Conservation (phyloP, 345 rosid species). For the Boechera retrofracta region DNA sequence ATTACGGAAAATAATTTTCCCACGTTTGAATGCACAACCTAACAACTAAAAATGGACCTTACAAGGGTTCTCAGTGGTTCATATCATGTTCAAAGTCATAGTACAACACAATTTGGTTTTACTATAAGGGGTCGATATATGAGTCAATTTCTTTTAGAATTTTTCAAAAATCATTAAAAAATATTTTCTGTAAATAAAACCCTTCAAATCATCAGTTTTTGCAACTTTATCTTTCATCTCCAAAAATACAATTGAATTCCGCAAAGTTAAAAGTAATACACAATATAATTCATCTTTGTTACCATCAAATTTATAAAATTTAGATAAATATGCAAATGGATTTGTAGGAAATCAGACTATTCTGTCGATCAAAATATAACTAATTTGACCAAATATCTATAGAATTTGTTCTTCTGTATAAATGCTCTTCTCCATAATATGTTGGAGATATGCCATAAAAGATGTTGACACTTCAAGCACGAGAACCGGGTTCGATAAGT, state of each 20-base stretch:
- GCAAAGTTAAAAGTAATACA: too few relatives aligned
- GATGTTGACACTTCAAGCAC: slow-evolving; percentile 7
- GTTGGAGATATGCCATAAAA: slow-evolving; percentile 1
- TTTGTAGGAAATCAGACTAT: too few relatives aligned
- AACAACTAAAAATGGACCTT: neutral
- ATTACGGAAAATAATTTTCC: neutral
- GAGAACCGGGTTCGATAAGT: slow-evolving; percentile 34
- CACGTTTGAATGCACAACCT: neutral
- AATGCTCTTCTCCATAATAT: slow-evolving; percentile 15
- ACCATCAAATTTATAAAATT: too few relatives aligned
- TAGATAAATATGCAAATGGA: too few relatives aligned
- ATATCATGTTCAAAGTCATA: neutral
- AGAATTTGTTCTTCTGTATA: slow-evolving; percentile 1
- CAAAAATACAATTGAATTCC: too few relatives aligned
- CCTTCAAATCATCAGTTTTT: too few relatives aligned
- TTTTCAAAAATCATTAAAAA: too few relatives aligned
- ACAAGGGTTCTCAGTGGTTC: neutral
- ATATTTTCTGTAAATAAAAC: too few relatives aligned
- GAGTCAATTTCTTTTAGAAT: too few relatives aligned
- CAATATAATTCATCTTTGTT: too few relatives aligned
- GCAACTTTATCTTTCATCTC: too few relatives aligned
- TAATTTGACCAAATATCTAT: neutral
- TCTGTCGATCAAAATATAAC: neutral
- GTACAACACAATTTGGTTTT: neutral
- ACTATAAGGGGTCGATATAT: neutral